Evolutionary conservation across 2,329 filamentous ascomycete species (phyloP).

Genomic region (Alternaria sp.): DNA sequence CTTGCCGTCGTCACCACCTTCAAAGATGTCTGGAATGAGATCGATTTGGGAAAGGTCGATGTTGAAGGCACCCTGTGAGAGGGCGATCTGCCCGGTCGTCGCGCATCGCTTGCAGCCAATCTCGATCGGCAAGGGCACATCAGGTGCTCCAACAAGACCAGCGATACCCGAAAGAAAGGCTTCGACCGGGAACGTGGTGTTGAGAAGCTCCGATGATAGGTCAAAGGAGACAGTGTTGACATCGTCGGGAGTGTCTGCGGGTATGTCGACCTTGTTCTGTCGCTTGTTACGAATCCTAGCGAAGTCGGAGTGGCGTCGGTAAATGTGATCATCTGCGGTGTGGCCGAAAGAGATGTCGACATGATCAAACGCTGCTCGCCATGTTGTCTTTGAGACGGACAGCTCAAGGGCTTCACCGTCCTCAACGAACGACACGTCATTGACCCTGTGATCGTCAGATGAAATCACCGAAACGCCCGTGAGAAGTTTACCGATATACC

Average conservation of each 20-base stretch:
- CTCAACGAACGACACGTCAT: constrained; percentile 25
- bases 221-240: constrained; percentile 28
- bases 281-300: constrained; percentile 23
- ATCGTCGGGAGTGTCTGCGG: constrained; percentile 26
- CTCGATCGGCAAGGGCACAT: constrained; percentile 26
- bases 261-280: constrained; percentile 26
- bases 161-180: constrained; percentile 25
- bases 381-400: constrained; percentile 28
- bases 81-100: constrained; percentile 37
- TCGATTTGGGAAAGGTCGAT: constrained; percentile 35
- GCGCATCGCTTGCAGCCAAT: constrained; percentile 48
- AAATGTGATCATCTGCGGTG: constrained; percentile 37
- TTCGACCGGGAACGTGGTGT: constrained; percentile 31
- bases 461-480: not conserved
- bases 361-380: constrained; percentile 39
- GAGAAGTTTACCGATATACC: constrained; percentile 38
- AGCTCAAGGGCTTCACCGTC: constrained; percentile 37
- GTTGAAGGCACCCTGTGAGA: constrained; percentile 40
- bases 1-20: constrained; percentile 31
- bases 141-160: constrained; percentile 17
- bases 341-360: constrained; percentile 43
- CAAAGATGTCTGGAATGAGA: constrained; percentile 30
- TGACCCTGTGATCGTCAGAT: constrained; percentile 23
- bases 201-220: constrained; percentile 26
- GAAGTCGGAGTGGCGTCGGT: constrained; percentile 39